Evolutionary conservation across 805 yeast genomes (phyloP).

Genomic region (Yamadazyma laniorum): DNA sequence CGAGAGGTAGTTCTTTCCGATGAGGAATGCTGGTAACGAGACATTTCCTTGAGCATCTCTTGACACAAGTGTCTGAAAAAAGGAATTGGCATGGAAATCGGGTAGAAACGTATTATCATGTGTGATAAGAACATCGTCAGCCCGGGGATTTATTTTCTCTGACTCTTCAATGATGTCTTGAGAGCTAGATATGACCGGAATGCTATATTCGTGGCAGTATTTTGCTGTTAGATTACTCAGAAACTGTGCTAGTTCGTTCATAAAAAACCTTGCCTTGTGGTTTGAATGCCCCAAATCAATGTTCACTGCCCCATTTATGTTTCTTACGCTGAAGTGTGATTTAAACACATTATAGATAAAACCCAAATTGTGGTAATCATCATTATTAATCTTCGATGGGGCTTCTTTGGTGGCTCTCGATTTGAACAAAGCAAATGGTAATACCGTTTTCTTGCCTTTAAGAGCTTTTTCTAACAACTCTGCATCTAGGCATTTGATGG

Average conservation of each 20-base stretch:
- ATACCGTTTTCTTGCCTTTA: constrained; percentile 20
- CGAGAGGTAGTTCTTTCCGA: constrained; percentile 32
- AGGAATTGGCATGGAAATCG: constrained; percentile 31
- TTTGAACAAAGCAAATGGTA: constrained; percentile 22
- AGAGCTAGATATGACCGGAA: constrained; percentile 17
- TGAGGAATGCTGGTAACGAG: constrained; percentile 30
- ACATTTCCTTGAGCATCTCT: constrained; percentile 36
- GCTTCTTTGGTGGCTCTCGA: not conserved
- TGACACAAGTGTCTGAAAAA: constrained; percentile 36
- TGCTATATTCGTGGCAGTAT: constrained; percentile 19
- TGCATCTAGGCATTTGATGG: constrained; percentile 22
- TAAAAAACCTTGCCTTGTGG: constrained; percentile 21
- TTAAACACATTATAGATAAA: constrained; percentile 31
- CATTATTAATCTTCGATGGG: constrained; percentile 15
- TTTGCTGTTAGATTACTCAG: constrained; percentile 23
- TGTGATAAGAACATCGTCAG: constrained; percentile 28
- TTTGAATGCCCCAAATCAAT: constrained; percentile 8
- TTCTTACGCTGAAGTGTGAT: constrained; percentile 31
- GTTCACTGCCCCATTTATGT: constrained; percentile 27
- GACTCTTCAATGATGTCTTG: constrained; percentile 17
- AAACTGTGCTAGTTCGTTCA: constrained; percentile 25
- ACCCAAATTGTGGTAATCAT: constrained; percentile 31
- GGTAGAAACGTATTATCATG: constrained; percentile 39
- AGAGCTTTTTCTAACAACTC: constrained; percentile 28
- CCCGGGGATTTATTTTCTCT: constrained; percentile 9